Evolutionary conservation across 2,329 filamentous ascomycete genomes (phyloP), one percentile per base, ranked within the genome.

Genomic region (Harringtonia aguacate): DNA sequence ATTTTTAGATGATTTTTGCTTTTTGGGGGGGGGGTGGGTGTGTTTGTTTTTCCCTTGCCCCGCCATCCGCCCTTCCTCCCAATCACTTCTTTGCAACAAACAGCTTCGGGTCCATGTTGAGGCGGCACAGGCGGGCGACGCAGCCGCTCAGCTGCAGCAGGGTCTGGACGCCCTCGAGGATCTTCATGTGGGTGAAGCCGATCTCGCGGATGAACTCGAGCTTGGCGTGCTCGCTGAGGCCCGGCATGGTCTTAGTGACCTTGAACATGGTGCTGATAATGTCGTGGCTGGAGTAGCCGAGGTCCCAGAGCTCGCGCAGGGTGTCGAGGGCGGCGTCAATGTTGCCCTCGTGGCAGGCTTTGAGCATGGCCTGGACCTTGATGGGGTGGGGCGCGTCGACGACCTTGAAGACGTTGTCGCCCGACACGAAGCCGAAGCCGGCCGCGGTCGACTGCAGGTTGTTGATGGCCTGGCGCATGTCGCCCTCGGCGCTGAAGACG

Each of bases 231-330:
- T 98, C 92, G 53, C 87, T 92, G 45, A 98, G 68, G 2, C 84
- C 87, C 2, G 86, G 85, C 47, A 97, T 88, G 2, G 88, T 94
- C 70, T 97, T 98, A 37, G 92, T 97, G 48, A 98, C 92, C 58
- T 84, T 82, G 72, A 98, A 97, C 92, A 98, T 98, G 49, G 90
- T 98, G 66, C 85, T 94, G 63, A 98, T 94, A 55, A 98, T 95
- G 62, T 98, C 92, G 67, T 98, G 90, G 55, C 87, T 94, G n/a
- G 87, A 95, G 67, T 98, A 98, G 14, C 92, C 92, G 48, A 97
- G 68, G 48, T 84, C 79, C 90, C 92, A 98, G 35, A 98, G 72
- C 67, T 97, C 92, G 53, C 87, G 85, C 51, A 98, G 66, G 4
- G 76, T 79, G 53, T 94, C 87, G 47, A 98, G 68, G 2, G 92